phyloP scores from a whole-genome alignment of 139 green algal genomes.

The Closterium sp. region DNA sequence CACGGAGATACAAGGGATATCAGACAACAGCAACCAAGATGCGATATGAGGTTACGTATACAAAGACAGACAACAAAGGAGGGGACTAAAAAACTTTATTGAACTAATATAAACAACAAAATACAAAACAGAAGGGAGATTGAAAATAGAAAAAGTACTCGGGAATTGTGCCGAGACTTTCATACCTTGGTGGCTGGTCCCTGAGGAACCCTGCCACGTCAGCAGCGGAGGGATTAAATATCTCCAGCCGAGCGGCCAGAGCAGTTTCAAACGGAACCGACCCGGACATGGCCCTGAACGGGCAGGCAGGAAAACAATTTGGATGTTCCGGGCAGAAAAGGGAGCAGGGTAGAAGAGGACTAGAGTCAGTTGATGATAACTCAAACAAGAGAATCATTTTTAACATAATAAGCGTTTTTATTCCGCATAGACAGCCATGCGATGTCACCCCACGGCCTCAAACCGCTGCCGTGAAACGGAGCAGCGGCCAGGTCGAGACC shows the following conservation, averaged over 20 bases:
- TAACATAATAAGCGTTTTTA: too few relatives aligned
- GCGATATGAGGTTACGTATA: too few relatives aligned
- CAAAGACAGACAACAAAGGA: too few relatives aligned
- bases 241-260: conserved; percentile 69
- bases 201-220: conserved; percentile 72
- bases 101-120: too few relatives aligned
- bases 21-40: conserved; percentile 4
- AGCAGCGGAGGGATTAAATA: conserved; percentile 74
- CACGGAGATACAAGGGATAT: background rate
- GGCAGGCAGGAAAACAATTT: background rate
- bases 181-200: conserved; percentile 65
- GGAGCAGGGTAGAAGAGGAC: background rate
- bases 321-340: background rate
- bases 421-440: background rate
- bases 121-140: too few relatives aligned
- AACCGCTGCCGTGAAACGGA: background rate
- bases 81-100: too few relatives aligned
- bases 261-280: conserved; percentile 86
- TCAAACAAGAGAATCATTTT: too few relatives aligned
- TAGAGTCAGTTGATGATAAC: too few relatives aligned
- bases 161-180: background rate
- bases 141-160: too few relatives aligned
- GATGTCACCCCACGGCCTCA: background rate
- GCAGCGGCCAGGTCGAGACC: background rate
- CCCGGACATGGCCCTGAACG: conserved; percentile 86